Conservation (phyloP, 2,329 filamentous ascomycete species). For the Scedosporium aurantiacum region DNA sequence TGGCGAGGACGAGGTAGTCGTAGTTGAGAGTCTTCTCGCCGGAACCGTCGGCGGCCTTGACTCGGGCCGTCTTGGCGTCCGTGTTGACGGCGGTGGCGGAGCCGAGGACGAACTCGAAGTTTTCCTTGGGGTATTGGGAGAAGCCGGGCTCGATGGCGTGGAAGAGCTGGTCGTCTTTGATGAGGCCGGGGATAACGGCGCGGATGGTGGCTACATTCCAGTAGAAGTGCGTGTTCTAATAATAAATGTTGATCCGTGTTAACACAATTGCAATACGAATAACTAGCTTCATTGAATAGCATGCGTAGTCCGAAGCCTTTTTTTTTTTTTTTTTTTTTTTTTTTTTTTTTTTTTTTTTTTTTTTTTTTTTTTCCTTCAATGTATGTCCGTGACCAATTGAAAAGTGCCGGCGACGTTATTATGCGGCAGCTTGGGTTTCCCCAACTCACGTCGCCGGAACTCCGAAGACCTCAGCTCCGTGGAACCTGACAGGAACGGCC, state of each 20-base stretch:
- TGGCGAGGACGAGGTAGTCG: constrained; percentile 47
- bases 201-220: constrained; percentile 48
- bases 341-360: background rate
- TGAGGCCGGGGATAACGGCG: constrained; percentile 37
- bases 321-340: background rate
- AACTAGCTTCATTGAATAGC: no score
- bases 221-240: constrained; percentile 44
- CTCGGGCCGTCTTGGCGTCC: constrained; percentile 28
- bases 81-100: constrained; percentile 30
- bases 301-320: background rate
- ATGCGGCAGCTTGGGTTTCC: background rate
- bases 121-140: constrained; percentile 34
- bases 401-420: background rate
- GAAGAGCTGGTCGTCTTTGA: constrained; percentile 39
- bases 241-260: background rate
- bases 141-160: constrained; percentile 38
- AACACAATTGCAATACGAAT: no score
- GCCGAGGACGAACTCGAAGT: constrained; percentile 42
- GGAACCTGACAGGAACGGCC: background rate
- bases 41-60: constrained; percentile 17
- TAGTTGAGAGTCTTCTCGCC: constrained; percentile 28
- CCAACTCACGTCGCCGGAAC: background rate
- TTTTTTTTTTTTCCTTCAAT: background rate
- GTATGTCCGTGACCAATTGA: background rate
- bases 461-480: background rate